Conservation (phyloP, 2,329 filamentous ascomycete species). For the Fusarium dlaminii region DNA sequence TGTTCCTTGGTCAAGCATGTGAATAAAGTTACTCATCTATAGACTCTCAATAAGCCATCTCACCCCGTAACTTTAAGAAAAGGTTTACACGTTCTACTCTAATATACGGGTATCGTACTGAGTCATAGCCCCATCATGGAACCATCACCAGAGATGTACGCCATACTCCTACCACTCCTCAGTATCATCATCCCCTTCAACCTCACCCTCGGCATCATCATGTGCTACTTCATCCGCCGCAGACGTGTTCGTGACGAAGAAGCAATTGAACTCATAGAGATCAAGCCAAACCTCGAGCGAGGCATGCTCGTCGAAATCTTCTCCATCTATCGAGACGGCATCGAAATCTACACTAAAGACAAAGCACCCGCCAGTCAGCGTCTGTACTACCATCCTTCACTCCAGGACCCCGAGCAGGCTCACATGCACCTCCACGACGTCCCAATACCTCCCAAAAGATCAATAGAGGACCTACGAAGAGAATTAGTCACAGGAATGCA, state of each 20-base stretch:
- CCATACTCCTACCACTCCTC: not conserved
- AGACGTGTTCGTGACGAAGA: not conserved
- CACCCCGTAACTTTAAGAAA: not conserved
- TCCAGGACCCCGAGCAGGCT: not conserved
- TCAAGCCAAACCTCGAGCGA: not conserved
- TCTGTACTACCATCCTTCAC: slow-evolving; percentile 12
- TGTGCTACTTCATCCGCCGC: not conserved
- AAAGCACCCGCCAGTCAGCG: not conserved
- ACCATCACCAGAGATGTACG: not conserved
- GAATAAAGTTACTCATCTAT: not conserved
- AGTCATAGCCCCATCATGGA: not conserved
- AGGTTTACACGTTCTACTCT: not conserved
- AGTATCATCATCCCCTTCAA: not conserved
- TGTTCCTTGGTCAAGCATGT: not conserved
- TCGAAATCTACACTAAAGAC: not conserved
- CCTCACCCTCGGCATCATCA: not conserved
- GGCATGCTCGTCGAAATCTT: slow-evolving; percentile 20
- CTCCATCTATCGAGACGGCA: slow-evolving; percentile 3
- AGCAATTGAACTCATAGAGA: not conserved
- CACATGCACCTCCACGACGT: not conserved
- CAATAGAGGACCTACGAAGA: not conserved
- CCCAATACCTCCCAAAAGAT: not conserved
- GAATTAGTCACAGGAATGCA: not conserved
- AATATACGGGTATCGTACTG: not conserved
- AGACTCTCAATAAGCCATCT: not conserved